A percentile compares a stretch with the other conserved stretches of the same genome.
Conservation (phyloP, 345 rosid species). For the Linum usitatissimum region DNA sequence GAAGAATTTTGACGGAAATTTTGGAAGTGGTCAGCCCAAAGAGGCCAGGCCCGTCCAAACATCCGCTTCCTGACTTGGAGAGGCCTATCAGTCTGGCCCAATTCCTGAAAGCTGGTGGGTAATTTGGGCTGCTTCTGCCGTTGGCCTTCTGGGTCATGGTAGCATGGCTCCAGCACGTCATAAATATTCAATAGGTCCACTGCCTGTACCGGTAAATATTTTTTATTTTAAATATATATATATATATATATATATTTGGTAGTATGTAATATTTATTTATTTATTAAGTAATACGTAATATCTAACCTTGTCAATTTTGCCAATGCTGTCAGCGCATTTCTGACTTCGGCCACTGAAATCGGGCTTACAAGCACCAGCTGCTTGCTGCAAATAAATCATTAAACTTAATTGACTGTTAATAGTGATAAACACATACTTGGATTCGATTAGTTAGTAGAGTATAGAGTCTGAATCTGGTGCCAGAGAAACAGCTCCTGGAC, state of each 20-base stretch:
- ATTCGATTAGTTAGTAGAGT: background rate
- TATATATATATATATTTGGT: no score
- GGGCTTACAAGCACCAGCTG: slow-evolving; percentile 24
- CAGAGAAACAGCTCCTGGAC: no score
- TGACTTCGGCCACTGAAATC: slow-evolving; percentile 12
- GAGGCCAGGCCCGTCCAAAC: slow-evolving; percentile 45
- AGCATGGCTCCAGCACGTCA: slow-evolving; percentile 44
- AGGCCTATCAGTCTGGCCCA: slow-evolving; percentile 27
- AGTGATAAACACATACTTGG: background rate
- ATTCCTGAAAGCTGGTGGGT: slow-evolving; percentile 29
- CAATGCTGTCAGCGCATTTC: slow-evolving; percentile 11
- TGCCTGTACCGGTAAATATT: slow-evolving; percentile 21
- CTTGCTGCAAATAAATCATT: slow-evolving; percentile 19
- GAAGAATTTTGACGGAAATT: background rate
- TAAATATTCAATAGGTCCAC: slow-evolving; percentile 27
- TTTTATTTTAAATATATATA: no score
- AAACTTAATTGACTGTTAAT: no score
- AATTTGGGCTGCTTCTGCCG: slow-evolving; percentile 12
- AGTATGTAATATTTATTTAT: no score
- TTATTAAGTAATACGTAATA: no score
- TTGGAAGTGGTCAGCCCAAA: slow-evolving; percentile 6
- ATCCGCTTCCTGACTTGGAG: slow-evolving; percentile 31
- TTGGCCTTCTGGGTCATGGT: slow-evolving; percentile 19
- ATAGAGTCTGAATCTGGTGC: no score
- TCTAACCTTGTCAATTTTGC: slow-evolving; percentile 25